phyloP scores from a whole-genome alignment of 2,329 filamentous ascomycete genomes.

The Fusarium coicis region DNA sequence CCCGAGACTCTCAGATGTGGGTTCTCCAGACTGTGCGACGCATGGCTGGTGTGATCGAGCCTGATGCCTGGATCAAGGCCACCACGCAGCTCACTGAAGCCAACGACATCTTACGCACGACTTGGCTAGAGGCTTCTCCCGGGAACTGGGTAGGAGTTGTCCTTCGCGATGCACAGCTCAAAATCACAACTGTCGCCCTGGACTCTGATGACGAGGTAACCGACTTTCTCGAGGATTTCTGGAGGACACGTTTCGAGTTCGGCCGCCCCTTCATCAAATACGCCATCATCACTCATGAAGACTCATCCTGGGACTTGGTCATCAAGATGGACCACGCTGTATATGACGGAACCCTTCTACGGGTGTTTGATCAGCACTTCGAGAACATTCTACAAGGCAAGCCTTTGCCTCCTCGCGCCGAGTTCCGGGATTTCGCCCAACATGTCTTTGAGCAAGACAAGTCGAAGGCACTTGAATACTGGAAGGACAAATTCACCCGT shows the following conservation, averaged over 20 bases:
- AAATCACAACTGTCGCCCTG: neutral
- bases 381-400: neutral
- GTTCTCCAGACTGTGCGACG: neutral
- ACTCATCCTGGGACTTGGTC: neutral
- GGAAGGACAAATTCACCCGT: neutral
- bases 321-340: neutral
- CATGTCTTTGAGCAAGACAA: conserved; percentile 1
- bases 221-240: neutral
- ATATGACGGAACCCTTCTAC: neutral
- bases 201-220: accelerated
- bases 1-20: neutral
- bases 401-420: neutral
- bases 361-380: neutral
- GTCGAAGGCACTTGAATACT: neutral
- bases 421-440: neutral
- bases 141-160: neutral
- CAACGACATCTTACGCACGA: neutral
- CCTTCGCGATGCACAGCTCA: neutral
- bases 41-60: neutral
- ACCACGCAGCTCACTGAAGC: neutral
- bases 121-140: neutral
- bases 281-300: neutral
- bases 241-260: neutral
- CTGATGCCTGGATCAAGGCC: neutral
- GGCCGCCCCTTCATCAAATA: neutral